Percentiles rank a stretch among this genome's conserved stretches.
These are phyloP conservation scores for Periglandula ipomoeae DNA, from an alignment of 2,329 filamentous ascomycete genomes.

Conservation along the genomic window DNA sequence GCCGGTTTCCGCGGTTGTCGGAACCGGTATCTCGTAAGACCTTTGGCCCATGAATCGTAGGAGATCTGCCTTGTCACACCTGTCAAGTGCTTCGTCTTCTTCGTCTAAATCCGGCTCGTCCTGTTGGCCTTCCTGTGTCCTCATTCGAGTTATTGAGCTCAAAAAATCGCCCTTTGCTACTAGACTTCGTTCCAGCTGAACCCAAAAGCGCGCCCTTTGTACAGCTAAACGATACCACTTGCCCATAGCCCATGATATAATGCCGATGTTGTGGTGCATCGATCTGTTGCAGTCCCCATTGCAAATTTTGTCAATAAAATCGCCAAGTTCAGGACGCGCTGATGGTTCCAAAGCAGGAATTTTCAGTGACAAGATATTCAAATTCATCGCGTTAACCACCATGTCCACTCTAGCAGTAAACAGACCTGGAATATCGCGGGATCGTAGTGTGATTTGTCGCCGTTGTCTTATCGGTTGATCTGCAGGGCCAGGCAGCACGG, in stretches of 20 bases:
- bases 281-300: slow-evolving; percentile 30
- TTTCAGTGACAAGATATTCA: slow-evolving; percentile 41
- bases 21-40: slow-evolving; percentile 34
- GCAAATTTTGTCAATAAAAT: slow-evolving; percentile 38
- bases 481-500: slow-evolving; percentile 29
- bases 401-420: slow-evolving; percentile 51
- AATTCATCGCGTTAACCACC: slow-evolving; percentile 44
- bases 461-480: slow-evolving; percentile 36
- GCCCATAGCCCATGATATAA: slow-evolving; percentile 57
- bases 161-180: slow-evolving; percentile 20
- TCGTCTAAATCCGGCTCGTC: slow-evolving; percentile 16
- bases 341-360: slow-evolving; percentile 48
- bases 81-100: slow-evolving; percentile 7
- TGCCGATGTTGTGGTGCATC: slow-evolving; percentile 46
- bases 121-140: slow-evolving; percentile 15
- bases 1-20: slow-evolving; percentile 22
- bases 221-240: slow-evolving; percentile 57
- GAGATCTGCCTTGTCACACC: slow-evolving; percentile 31
- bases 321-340: slow-evolving; percentile 48
- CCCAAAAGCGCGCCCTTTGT: slow-evolving; percentile 55
- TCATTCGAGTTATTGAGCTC: slow-evolving; percentile 14
- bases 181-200: slow-evolving; percentile 40
- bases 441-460: slow-evolving; percentile 45
- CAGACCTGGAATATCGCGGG: slow-evolving; percentile 34
- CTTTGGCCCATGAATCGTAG: slow-evolving; percentile 44